Evolutionary conservation across 352 stramenopile genomes (phyloP).

Genomic region (Peronospora destructor): DNA sequence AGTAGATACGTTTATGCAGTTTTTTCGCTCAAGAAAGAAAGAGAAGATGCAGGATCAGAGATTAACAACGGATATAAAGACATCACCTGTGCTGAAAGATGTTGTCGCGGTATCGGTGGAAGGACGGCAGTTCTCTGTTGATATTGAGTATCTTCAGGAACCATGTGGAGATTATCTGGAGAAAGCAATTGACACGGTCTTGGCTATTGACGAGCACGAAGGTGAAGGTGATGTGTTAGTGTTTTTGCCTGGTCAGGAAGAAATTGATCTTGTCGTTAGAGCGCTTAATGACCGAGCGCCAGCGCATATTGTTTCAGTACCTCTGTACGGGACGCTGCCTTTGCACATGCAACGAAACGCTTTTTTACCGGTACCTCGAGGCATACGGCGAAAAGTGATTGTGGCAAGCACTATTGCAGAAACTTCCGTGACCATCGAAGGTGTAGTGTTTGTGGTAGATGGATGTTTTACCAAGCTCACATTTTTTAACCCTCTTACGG

Average conservation of each 20-base stretch:
- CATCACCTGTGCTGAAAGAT: slow-evolving; percentile 25
- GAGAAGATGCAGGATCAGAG: slow-evolving; percentile 7
- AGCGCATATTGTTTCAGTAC: slow-evolving; percentile 48
- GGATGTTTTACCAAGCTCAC: slow-evolving; percentile 78
- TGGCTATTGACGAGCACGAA: slow-evolving; percentile 65
- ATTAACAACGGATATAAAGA: not conserved
- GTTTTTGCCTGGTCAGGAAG: slow-evolving; percentile 91
- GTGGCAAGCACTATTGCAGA: slow-evolving; percentile 91
- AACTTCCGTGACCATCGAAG: slow-evolving; percentile 96
- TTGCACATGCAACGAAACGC: slow-evolving; percentile 88
- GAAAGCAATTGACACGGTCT: slow-evolving; percentile 63
- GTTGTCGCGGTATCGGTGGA: slow-evolving; percentile 67
- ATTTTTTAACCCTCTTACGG: slow-evolving; percentile 76
- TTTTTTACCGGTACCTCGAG: slow-evolving; percentile 75
- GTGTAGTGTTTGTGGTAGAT: slow-evolving; percentile 85
- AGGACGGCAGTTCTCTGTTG: slow-evolving; percentile 88
- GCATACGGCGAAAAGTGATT: slow-evolving; percentile 73
- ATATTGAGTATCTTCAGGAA: slow-evolving; percentile 85
- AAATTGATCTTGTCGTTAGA: slow-evolving; percentile 90
- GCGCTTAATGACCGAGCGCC: slow-evolving; percentile 41
- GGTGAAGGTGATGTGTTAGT: slow-evolving; percentile 90
- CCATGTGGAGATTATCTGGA: slow-evolving; percentile 62
- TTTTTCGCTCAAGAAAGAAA: slow-evolving; percentile 71
- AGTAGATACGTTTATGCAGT: slow-evolving; percentile 85
- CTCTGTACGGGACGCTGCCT: slow-evolving; percentile 91